Base-by-base conservation (phyloP, 495 filamentous ascomycete species). In the Penicillium arizonense region DNA sequence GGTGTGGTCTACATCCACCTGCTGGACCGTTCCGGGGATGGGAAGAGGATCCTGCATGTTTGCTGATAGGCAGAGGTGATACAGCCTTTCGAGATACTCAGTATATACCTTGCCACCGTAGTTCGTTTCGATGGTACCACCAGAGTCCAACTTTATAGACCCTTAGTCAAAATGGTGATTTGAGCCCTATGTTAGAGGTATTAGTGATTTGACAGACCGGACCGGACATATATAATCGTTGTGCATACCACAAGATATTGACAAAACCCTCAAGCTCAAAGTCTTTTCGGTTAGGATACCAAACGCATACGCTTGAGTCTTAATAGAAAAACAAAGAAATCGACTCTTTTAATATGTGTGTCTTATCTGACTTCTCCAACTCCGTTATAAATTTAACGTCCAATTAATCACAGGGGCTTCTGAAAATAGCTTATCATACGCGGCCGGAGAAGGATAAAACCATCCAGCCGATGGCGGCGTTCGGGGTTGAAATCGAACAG, bases 1-100 rank as follows among this genome's bases (percentile, higher is more conserved):
- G 47, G 58, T 49, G 64, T 44, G 34, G 24, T 72, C 57, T 10
- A 72, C 36, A 23, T 76, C 71, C 23, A 76, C 65, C 9, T 73
- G 58, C 40, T 72, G 64, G 33, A 76, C 58, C 1, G 72, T 74
- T 9, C 72, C 72, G 9, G 72, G 72, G 26, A 71, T 54, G 16
- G 44, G 41, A 32, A 44, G 26, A 13, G 24, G n/a, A 9, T 44
- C 41, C n/a, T 30, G 12, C 41, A 44, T 44, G 2, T 30, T 32
- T 13, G 41, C 3, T 11, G 4, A n/a, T 43, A n/a, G 21, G 12
- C 14, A 2, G 5, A 43, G 21, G 2, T 24, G 12, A 24, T 26
- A 26, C 11, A 1, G 20, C 2, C 24, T 12, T 4, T 1, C 11
- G 14, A 24, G 1, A 43, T 24, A 24, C 23, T 28, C 12, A 28